Base-by-base conservation (phyloP, 2,329 filamentous ascomycete species). In the Claviceps paspali region DNA sequence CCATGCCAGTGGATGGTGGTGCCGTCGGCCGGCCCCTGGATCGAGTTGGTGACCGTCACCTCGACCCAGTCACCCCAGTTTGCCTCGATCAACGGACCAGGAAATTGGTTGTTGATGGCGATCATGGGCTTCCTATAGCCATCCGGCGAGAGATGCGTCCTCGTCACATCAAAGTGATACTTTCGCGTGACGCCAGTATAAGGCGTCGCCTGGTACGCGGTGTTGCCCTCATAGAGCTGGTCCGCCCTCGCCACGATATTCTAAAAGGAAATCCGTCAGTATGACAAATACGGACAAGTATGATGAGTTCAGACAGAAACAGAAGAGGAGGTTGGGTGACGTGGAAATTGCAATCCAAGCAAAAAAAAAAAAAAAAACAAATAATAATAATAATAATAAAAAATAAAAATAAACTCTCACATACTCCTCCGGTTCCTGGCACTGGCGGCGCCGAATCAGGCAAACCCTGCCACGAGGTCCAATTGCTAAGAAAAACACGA, bases 1-100 rank as follows among this genome's bases (percentile, higher is more conserved):
- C 73, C 76, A 46, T 80, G 75, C 56, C 65, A 79, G 48, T 80
- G 76, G 14, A 79, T 68, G 7, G 63, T 63, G 6, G 73, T 78
- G 23, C 73, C 73, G 42, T 79, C 79, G 2, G 11, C 14, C n/a
- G 38, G 35, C 7, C 36, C 56, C 54, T 54, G 31, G 26, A 63
- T 41, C 2, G 50, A 50, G 49, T 77, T 80, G 24, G 57, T 67
- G 6, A 79, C 64, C 36, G 68, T 68, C 10, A 75, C 53, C n/a
- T 55, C 49, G 5, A 77, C 57, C 23, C 43, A 56, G 38, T 65
- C 60, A 19, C 59, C 65, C 65, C 67, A 72, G 44, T 70, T 60
- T 4, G 67, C 70, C 31, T 64, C 57, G 28, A 79, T 63, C 0
- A 63, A 63, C 1, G 76, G 76, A 0, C 76, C 76, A 0, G 76